Evolutionary conservation across 2,329 filamentous ascomycete genomes (phyloP).

Genomic region (Pleoardoris graminearum): DNA sequence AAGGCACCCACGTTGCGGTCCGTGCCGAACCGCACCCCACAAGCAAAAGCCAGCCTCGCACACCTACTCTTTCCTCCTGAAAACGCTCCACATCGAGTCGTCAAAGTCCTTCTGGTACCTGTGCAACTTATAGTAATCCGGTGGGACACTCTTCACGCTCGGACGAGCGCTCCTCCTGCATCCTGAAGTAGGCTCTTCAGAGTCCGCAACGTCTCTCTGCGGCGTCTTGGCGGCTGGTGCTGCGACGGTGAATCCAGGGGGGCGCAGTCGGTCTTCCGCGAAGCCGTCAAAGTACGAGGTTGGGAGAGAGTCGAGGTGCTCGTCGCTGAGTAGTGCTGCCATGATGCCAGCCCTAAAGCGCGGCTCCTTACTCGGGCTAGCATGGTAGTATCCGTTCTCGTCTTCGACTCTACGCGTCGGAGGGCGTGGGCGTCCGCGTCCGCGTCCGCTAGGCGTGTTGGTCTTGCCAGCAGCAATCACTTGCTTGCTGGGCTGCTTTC

Average conservation of each 20-base stretch:
- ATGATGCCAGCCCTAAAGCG: neutral
- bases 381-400: neutral
- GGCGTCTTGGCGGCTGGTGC: neutral
- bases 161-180: neutral
- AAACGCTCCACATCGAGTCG: neutral
- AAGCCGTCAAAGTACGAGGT: neutral
- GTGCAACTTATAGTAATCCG: neutral
- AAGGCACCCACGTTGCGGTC: no score
- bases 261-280: no score
- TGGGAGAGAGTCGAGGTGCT: neutral
- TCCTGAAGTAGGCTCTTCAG: neutral
- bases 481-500: neutral
- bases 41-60: no score
- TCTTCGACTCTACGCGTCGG: neutral
- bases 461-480: neutral
- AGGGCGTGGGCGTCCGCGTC: no score
- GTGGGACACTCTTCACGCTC: neutral
- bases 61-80: no score
- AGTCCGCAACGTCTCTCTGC: neutral
- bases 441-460: no score
- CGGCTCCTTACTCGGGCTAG: neutral
- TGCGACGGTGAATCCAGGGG: no score
- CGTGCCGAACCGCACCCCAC: no score
- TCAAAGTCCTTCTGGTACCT: neutral
- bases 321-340: neutral